phyloP scores from a whole-genome alignment of 768 basidiomycete species.

The Leucocoprinus birnbaumii region DNA sequence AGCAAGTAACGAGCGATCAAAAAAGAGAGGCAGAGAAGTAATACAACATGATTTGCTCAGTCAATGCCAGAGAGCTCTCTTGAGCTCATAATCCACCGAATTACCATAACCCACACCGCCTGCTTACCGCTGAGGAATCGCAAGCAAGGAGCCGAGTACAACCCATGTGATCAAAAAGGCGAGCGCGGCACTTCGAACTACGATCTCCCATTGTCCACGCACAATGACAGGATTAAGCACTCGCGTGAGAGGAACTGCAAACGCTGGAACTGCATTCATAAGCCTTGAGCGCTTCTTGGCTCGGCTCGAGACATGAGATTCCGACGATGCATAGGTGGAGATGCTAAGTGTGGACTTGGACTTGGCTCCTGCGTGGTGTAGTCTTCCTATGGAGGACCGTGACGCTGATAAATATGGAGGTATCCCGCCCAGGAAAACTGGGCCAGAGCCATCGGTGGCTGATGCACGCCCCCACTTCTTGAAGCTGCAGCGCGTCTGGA shows the following conservation, averaged over 20 bases:
- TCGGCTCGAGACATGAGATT: conserved; percentile 19
- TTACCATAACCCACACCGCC: conserved; percentile 10
- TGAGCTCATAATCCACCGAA: conserved; percentile 2
- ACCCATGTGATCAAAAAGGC: conserved; percentile 44
- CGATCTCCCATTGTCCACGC: conserved; percentile 86
- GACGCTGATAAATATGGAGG: conserved; percentile 5
- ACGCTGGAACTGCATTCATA: conserved; percentile 63
- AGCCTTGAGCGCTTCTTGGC: conserved; percentile 39
- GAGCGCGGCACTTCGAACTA: conserved; percentile 53
- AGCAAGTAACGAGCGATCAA: neutral
- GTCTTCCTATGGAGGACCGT: conserved; percentile 10
- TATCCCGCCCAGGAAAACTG: conserved; percentile 3
- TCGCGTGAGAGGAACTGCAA: conserved; percentile 65
- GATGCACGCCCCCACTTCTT: conserved; percentile 29
- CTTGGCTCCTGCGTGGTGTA: conserved; percentile 2
- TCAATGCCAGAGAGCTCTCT: neutral
- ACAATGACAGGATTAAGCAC: conserved; percentile 68
- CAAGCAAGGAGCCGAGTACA: conserved; percentile 38
- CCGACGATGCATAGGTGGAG: conserved; percentile 3
- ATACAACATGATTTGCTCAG: neutral
- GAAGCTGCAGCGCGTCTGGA: conserved; percentile 41
- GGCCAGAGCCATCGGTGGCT: neutral
- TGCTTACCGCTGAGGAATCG: conserved; percentile 29
- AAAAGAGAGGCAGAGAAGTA: neutral
- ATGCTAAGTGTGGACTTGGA: conserved; percentile 14